A percentile compares a stretch with the other conserved stretches of the same genome.
phyloP scores from a whole-genome alignment of 345 rosid species.

The Psidium guajava region DNA sequence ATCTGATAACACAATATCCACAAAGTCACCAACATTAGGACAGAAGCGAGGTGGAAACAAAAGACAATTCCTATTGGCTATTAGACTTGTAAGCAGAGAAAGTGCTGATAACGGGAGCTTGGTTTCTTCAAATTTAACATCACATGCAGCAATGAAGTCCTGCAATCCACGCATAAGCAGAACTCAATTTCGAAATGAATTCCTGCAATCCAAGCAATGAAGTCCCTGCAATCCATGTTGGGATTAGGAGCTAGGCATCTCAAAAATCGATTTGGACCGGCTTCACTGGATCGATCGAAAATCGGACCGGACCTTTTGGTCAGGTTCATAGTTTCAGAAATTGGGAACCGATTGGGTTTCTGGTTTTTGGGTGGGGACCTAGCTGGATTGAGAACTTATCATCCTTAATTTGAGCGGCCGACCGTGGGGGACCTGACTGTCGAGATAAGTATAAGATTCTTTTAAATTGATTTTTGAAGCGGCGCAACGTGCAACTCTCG shows the following conservation, averaged over 20 bases:
- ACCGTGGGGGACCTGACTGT: not conserved
- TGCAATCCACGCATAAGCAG: not conserved
- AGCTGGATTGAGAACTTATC: too few relatives aligned
- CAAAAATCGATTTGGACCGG: too few relatives aligned
- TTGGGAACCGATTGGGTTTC: too few relatives aligned
- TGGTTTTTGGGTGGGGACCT: too few relatives aligned
- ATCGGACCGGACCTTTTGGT: too few relatives aligned
- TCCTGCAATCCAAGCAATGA: too few relatives aligned
- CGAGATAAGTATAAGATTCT: not conserved
- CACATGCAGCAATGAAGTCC: not conserved
- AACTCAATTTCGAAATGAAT: too few relatives aligned
- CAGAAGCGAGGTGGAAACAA: not conserved
- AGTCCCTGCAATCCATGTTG: too few relatives aligned
- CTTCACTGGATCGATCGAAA: too few relatives aligned
- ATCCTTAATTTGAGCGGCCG: not conserved
- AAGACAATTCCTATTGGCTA: not conserved
- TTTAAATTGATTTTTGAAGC: too few relatives aligned
- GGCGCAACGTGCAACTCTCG: not conserved
- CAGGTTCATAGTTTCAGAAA: too few relatives aligned
- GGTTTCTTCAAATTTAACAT: not conserved
- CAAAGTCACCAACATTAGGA: not conserved
- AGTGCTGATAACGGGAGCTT: not conserved
- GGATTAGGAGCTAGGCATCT: too few relatives aligned
- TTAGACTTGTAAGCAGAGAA: not conserved
- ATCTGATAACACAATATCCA: not conserved